These are phyloP conservation scores for Colletotrichum chrysophilum DNA, from an alignment of 2,329 filamentous ascomycete genomes.

Conservation along the genomic window DNA sequence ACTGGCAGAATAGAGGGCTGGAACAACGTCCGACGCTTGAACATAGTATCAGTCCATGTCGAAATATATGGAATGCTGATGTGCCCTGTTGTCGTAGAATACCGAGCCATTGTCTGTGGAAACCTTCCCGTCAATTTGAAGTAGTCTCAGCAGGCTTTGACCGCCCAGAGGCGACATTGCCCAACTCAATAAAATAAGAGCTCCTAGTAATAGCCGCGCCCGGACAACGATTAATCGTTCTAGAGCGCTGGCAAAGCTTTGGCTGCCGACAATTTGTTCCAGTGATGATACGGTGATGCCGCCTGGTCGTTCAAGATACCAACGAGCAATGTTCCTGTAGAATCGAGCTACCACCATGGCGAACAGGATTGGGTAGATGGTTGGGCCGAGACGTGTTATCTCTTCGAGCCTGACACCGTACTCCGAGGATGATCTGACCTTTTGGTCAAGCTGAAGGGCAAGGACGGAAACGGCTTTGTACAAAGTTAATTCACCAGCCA, in stretches of 20 bases:
- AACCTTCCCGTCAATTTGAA: too few relatives aligned
- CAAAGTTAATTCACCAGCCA: rapidly evolving
- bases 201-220: neutral
- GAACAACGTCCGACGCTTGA: too few relatives aligned
- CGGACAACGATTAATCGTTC: neutral
- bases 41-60: too few relatives aligned
- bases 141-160: neutral
- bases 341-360: neutral
- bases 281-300: neutral
- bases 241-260: neutral
- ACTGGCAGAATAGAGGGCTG: rapidly evolving
- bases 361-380: slow-evolving; percentile 1
- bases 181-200: neutral
- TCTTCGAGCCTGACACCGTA: neutral
- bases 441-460: neutral
- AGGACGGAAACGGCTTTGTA: neutral
- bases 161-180: neutral
- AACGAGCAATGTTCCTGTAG: neutral
- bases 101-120: neutral
- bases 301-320: neutral
- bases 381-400: neutral
- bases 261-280: slow-evolving; percentile 5
- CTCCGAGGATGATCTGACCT: neutral
- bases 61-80: too few relatives aligned
- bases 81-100: neutral